Percentiles rank a stretch among this genome's conserved stretches.
phyloP scores from a whole-genome alignment of 2,329 filamentous ascomycete genomes.

The Pestalotiopsis sp. region DNA sequence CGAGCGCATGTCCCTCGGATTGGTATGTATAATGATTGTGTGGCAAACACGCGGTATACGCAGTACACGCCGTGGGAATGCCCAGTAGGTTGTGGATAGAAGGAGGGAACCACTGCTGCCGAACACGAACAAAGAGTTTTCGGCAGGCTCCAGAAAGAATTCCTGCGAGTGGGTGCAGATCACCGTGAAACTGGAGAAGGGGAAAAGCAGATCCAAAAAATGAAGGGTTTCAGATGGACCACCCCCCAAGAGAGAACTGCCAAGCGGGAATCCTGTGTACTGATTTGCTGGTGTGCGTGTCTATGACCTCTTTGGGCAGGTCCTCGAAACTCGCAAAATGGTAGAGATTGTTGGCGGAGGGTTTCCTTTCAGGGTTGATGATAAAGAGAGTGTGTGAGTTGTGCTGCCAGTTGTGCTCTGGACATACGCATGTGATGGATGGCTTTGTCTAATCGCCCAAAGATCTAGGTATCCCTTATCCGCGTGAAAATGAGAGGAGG shows the following conservation, averaged over 20 bases:
- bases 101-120: not conserved
- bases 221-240: conserved; percentile 4
- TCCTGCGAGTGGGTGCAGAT: not conserved
- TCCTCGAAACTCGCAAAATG: not conserved
- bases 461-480: not conserved
- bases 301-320: conserved; percentile 1
- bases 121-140: not conserved
- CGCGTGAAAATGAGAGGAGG: not conserved
- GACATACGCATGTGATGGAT: not conserved
- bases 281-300: not conserved
- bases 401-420: not conserved
- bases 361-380: not conserved
- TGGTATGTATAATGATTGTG: not conserved
- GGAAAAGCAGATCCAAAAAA: not conserved
- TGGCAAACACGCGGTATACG: not conserved
- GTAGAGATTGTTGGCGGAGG: not conserved
- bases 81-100: not conserved
- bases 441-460: not conserved
- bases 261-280: not conserved
- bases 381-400: conserved; percentile 4
- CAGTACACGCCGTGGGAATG: not conserved
- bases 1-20: not conserved
- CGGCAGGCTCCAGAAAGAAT: not conserved
- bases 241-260: not conserved
- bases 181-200: not conserved